Evolutionary conservation across 2,329 filamentous ascomycete species (phyloP).

Genomic region (Stenocarpella maydis): DNA sequence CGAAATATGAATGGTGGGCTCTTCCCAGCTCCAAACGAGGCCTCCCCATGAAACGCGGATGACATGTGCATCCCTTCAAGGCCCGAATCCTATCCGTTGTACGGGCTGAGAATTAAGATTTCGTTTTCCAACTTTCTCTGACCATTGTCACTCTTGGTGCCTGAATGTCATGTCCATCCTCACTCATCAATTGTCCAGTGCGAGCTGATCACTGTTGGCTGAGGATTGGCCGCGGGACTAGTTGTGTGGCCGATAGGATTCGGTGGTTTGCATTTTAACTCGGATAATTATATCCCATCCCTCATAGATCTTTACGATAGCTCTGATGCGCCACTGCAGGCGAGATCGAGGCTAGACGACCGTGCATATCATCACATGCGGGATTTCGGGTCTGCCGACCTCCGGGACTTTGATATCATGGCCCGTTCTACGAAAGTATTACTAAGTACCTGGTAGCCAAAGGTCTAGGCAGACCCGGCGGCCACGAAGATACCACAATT

Average conservation of each 20-base stretch:
- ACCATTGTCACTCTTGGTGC: constrained; percentile 1
- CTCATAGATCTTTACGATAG: background rate
- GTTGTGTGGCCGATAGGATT: constrained; percentile 2
- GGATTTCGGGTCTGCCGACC: constrained; percentile 10
- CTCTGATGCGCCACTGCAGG: background rate
- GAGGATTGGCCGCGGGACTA: background rate
- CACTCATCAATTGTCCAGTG: background rate
- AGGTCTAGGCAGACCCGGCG: background rate
- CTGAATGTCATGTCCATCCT: background rate
- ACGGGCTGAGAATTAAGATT: background rate
- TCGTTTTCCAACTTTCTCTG: background rate
- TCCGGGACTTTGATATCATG: background rate
- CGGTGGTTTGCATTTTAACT: background rate
- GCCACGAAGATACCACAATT: constrained; percentile 6
- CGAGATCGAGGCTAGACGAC: background rate
- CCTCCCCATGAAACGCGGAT: constrained; percentile 11
- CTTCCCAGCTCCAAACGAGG: constrained; percentile 19
- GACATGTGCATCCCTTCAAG: background rate
- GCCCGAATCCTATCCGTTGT: background rate
- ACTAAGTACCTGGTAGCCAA: background rate
- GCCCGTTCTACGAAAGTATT: constrained; percentile 4
- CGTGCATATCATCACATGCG: background rate
- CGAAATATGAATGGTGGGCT: background rate
- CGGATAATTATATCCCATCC: constrained; percentile 4
- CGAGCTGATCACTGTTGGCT: background rate